Conservation (phyloP, 352 stramenopile species). For the Phytophthora constricta region DNA sequence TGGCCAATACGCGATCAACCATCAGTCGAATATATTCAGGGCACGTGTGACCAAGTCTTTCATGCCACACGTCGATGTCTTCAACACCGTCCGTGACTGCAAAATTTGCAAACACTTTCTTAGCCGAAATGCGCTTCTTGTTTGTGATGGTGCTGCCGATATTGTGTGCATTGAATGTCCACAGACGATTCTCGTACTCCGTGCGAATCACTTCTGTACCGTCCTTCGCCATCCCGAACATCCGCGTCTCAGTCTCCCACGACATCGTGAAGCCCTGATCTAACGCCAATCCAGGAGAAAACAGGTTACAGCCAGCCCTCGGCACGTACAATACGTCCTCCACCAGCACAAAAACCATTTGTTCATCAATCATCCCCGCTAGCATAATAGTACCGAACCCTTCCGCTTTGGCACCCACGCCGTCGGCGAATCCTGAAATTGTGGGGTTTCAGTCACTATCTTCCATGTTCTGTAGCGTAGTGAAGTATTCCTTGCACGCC, state of each 20-base stretch:
- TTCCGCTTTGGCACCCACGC: conserved; percentile 9
- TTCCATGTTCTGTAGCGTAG: conserved; percentile 11
- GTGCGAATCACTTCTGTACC: neutral
- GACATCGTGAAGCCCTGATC: neutral
- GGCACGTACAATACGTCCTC: conserved; percentile 23
- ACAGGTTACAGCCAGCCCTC: conserved; percentile 21
- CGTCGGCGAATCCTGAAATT: conserved; percentile 7
- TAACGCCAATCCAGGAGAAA: conserved; percentile 16
- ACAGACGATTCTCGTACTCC: neutral
- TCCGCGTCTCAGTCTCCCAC: neutral
- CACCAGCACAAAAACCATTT: conserved; percentile 16
- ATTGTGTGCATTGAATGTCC: neutral
- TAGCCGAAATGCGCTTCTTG: neutral
- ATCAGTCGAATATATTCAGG: too few relatives aligned
- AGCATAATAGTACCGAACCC: conserved; percentile 22
- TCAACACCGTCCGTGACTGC: neutral
- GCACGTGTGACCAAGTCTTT: too few relatives aligned
- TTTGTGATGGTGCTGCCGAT: neutral
- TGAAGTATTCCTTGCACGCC: conserved; percentile 27
- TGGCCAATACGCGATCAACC: too few relatives aligned
- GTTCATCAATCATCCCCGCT: conserved; percentile 10
- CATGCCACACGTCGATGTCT: neutral
- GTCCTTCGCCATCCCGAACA: neutral
- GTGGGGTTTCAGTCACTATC: conserved; percentile 20
- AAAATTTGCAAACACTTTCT: neutral